Evolutionary conservation across 2,329 filamentous ascomycete genomes (phyloP), one percentile per base, ranked within the genome.

Genomic region (Aspergillus sojae): DNA sequence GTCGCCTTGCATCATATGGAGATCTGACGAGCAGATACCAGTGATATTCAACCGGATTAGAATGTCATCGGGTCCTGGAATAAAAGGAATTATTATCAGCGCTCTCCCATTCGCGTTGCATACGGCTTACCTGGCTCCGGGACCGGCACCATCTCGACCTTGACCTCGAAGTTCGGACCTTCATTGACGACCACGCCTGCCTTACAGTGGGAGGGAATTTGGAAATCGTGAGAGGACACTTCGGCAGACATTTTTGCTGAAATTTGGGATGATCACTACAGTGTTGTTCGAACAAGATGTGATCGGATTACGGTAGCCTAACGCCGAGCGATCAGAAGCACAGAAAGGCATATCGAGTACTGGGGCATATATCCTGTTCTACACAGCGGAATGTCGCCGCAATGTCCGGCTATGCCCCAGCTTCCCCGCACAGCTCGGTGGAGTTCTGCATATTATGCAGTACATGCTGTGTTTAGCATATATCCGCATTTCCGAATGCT

Each of bases 1-100:
- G 69, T 88, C 85, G 60, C 82, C 81, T 55, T 83, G 65, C 83
- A 87, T 86, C 73, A 83, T 83, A 69, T 88, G 85, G 21, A 88
- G 74, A 67, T 88, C 86, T 39, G 80, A 82, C 64, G 83, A 82
- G 75, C 86, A 88, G 56, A 88, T 78, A 0, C 86, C 86, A 1
- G 85, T 88, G 30, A 80, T 80, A 62, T 87, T 88, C 58, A 88
- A 78, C 59, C 81, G 83, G 69, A 88, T 79, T 11, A 88, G 78
- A 26, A 88, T 75, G 63, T 88, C 85, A 57, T 86, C 79, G 9
- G 82, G 82, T 14, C 82, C 83, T 84, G 63, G 16, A 11, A 46
- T 5, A 26, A 11, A 21, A 30, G n/a, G 16, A 50, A 3, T 57
- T 53, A 55, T 34, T 19, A 34, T 12, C 12, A 5, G 26, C 5